Percentiles rank a stretch among this genome's conserved stretches.
Evolutionary conservation across 805 yeast species (phyloP).

Genomic region (Suhomyces tanzawaensis): DNA sequence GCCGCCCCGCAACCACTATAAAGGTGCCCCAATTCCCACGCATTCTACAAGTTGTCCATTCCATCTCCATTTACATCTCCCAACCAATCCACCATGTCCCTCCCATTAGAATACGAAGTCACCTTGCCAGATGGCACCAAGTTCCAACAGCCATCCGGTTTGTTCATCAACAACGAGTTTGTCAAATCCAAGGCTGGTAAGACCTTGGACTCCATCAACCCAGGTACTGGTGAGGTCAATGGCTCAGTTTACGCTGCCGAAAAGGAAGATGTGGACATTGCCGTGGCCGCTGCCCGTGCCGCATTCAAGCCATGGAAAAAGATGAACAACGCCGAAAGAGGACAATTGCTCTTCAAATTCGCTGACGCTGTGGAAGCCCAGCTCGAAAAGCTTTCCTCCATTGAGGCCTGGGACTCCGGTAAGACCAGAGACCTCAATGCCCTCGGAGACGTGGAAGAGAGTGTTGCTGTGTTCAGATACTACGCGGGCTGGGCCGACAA

Average conservation of each 20-base stretch:
- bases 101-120: slow-evolving; percentile 37
- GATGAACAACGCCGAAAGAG: slow-evolving; percentile 43
- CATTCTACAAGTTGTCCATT: too few species aligned
- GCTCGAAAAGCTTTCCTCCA: slow-evolving; percentile 32
- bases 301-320: slow-evolving; percentile 49
- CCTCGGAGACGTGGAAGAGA: slow-evolving; percentile 46
- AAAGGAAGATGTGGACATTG: slow-evolving; percentile 41
- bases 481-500: slow-evolving; percentile 67
- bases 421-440: slow-evolving; percentile 49
- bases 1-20: not conserved
- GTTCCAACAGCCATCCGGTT: slow-evolving; percentile 58
- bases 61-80: too few species aligned
- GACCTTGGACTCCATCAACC: slow-evolving; percentile 43
- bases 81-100: slow-evolving; percentile 24
- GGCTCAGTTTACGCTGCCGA: slow-evolving; percentile 42
- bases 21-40: not conserved
- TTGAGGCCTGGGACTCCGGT: slow-evolving; percentile 50
- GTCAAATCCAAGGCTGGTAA: slow-evolving; percentile 33
- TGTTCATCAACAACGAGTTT: slow-evolving; percentile 58
- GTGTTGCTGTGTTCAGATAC: slow-evolving; percentile 46
- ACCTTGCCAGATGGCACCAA: slow-evolving; percentile 50
- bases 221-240: slow-evolving; percentile 43
- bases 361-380: slow-evolving; percentile 36
- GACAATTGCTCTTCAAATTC: slow-evolving; percentile 33
- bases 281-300: slow-evolving; percentile 37